Base-by-base conservation (phyloP, 2,329 filamentous ascomycete species). In the Xylariomycetidae sp. region DNA sequence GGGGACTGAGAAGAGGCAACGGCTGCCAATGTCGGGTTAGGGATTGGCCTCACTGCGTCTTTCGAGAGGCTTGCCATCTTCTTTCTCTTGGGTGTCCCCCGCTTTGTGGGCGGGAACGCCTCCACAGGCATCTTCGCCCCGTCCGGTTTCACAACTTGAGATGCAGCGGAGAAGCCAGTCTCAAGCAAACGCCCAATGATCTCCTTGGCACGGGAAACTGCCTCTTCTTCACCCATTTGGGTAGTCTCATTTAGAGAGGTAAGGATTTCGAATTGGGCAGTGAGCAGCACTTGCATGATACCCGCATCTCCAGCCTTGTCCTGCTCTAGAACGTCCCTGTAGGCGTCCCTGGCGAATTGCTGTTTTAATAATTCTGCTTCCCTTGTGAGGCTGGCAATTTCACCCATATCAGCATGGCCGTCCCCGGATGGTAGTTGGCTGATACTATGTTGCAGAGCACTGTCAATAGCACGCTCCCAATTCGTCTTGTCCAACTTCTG, bases 201-300 rank as follows among this genome's bases (percentile, higher is more conserved):
- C 15, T 70, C 71, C 56, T 83, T 88, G 16, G 89, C 92, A 36
- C 85, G 81, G 12, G 82, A 69, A 2, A 96, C 74, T 2, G 90
- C 92, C 41, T 94, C 83, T 20, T 83, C 78, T 56, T 94, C 87
- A 37, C 74, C 82, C 80, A 97, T 88, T 22, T 76, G 70, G 47
- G 90, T 76, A 16, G 92, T 86, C 45, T 87, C 85, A 34, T 83
- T 80, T 34, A 98, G 75, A 1, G 88, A 87, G 4, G 86, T 71
- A 40, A 97, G 76, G 3, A 89, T 90, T 51, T 96, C 89, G 48
- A 98, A 94, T 51, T 97, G 90, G 10, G 90, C 87, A 33, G 85
- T 82, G 9, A 97, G 74, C 34, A 98, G 72, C 31, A 86, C 76
- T 59, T 96, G 89, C 51, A 95, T 72, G 45, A 85, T 77, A 13